Conservation (phyloP, 208 protist genomes). For the Trichomonas gallinae region DNA sequence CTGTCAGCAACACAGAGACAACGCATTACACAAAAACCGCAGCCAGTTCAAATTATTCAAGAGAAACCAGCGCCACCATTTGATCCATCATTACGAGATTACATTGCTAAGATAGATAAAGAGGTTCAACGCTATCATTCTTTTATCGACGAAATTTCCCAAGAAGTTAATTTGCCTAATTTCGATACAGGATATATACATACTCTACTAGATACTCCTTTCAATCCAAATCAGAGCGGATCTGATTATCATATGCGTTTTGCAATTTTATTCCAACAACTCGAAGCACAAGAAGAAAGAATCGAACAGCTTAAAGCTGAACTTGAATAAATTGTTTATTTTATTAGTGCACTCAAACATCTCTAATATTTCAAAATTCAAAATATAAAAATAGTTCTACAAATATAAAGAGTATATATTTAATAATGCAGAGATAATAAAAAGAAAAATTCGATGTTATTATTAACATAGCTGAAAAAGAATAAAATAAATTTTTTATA, state of each 20-base stretch:
- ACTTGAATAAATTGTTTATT: neutral
- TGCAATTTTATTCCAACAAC: neutral
- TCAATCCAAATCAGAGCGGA: neutral
- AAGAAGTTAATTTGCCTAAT: neutral
- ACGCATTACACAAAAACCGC: neutral
- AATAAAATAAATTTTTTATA: too few relatives aligned
- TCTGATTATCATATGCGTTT: neutral
- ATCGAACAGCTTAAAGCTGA: neutral
- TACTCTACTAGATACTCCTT: neutral
- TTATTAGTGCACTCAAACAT: too few relatives aligned
- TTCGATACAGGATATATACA: neutral
- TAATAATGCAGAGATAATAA: too few relatives aligned
- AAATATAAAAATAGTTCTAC: too few relatives aligned
- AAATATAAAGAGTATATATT: too few relatives aligned
- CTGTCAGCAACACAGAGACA: neutral
- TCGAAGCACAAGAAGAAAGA: neutral
- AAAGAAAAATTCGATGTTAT: too few relatives aligned
- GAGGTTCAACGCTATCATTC: neutral
- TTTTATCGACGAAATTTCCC: neutral
- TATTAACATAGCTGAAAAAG: too few relatives aligned
- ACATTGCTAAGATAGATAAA: neutral
- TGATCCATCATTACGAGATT: neutral
- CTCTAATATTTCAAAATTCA: too few relatives aligned
- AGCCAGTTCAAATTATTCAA: neutral
- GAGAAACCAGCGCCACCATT: neutral